Evolutionary conservation across 495 filamentous ascomycete genomes (phyloP).

Genomic region (Aspergillus leporis): DNA sequence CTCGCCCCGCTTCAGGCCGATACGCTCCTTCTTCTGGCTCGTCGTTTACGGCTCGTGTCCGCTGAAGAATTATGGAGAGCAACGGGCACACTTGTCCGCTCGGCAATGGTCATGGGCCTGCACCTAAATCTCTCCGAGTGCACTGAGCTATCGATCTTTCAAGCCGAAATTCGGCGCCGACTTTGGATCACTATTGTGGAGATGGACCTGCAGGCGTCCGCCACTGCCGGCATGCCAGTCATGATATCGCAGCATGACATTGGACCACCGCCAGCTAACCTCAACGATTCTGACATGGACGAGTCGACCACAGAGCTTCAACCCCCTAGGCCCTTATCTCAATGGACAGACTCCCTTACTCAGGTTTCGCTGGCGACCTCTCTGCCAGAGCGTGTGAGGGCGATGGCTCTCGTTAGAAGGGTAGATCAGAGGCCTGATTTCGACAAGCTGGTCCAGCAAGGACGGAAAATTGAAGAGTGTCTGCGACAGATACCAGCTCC

Average conservation of each 20-base stretch:
- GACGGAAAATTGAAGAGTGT: constrained; percentile 15
- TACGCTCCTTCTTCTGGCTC: constrained; percentile 41
- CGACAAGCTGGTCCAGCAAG: constrained; percentile 15
- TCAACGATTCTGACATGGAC: constrained; percentile 45
- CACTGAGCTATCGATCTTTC: constrained; percentile 27
- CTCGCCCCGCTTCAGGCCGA: constrained; percentile 24
- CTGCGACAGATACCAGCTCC: constrained; percentile 11
- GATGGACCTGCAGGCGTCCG: constrained; percentile 42
- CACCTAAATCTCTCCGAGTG: constrained; percentile 51
- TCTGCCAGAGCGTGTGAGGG: constrained; percentile 19
- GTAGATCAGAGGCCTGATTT: constrained; percentile 11
- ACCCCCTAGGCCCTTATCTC: constrained; percentile 23
- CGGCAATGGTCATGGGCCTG: constrained; percentile 60
- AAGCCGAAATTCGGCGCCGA: constrained; percentile 38
- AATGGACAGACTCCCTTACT: constrained; percentile 25
- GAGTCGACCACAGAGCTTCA: constrained; percentile 35
- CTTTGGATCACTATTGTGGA: constrained; percentile 49
- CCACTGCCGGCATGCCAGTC: constrained; percentile 40
- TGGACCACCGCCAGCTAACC: constrained; percentile 28
- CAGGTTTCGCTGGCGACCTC: constrained; percentile 21
- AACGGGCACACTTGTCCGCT: constrained; percentile 54
- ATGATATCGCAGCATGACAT: constrained; percentile 34
- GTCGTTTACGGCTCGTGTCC: constrained; percentile 45
- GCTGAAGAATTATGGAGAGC: constrained; percentile 53
- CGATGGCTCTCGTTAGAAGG: constrained; percentile 15